Evolutionary conservation across 495 filamentous ascomycete genomes (phyloP), one percentile per base, ranked within the genome.

Genomic region (Aspergillus funiculosus): DNA sequence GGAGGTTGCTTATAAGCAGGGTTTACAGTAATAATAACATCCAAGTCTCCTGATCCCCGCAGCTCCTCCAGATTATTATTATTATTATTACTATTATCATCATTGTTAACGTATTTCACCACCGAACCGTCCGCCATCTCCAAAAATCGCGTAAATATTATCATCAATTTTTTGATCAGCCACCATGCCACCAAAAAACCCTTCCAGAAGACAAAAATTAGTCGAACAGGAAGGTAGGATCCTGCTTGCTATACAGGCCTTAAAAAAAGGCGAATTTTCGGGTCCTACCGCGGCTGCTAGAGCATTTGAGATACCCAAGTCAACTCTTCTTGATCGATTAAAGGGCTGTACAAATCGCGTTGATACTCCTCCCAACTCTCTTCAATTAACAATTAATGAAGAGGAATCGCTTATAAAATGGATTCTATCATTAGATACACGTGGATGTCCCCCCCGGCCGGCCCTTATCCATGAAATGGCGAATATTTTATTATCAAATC

Each of bases 21-120:
- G 7, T 42, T 28, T 40, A 53, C 14, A 40, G 32, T 36, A 36
- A n/a, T n/a, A n/a, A n/a, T n/a, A n/a, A n/a, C n/a, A n/a, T n/a
- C n/a, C n/a, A n/a, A n/a, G n/a, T n/a, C n/a, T n/a, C n/a, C n/a
- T n/a, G n/a, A n/a, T n/a, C n/a, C n/a, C n/a, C n/a, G n/a, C n/a
- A n/a, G n/a, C n/a, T n/a, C n/a, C n/a, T n/a, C n/a, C n/a, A n/a
- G n/a, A n/a, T n/a, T n/a, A n/a, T n/a, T n/a, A n/a, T n/a, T n/a
- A n/a, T n/a, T n/a, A n/a, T n/a, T n/a, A n/a, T n/a, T n/a, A n/a
- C n/a, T n/a, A n/a, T n/a, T n/a, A n/a, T n/a, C n/a, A n/a, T n/a
- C n/a, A n/a, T n/a, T n/a, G n/a, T n/a, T n/a, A n/a, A n/a, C n/a
- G n/a, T n/a, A n/a, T n/a, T n/a, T n/a, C n/a, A n/a, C n/a, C n/a